phyloP scores from a whole-genome alignment of 139 green algal genomes.

The Coelastrella sp. region DNA sequence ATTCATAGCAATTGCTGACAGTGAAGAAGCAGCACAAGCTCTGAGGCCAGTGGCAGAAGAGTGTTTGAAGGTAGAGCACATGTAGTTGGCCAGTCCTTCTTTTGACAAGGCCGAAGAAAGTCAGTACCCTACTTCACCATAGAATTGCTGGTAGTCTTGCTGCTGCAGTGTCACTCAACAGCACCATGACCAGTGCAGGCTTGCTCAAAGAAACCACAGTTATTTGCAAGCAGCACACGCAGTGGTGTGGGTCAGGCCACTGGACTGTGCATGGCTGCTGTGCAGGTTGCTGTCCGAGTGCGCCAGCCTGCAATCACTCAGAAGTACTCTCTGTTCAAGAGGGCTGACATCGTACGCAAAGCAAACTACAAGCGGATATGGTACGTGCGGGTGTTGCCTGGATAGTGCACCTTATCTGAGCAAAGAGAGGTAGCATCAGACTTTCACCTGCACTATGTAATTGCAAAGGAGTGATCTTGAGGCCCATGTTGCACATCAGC shows the following conservation, averaged over 20 bases:
- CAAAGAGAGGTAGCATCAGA: too few relatives aligned
- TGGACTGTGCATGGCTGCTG: too few relatives aligned
- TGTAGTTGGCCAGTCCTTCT: background rate
- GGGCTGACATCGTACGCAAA: slow-evolving; percentile 27
- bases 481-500: too few relatives aligned
- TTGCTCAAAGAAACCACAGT: too few relatives aligned
- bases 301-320: background rate
- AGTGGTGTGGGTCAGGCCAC: too few relatives aligned
- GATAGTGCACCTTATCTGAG: background rate
- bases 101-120: background rate
- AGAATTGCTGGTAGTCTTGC: too few relatives aligned
- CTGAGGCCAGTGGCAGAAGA: slow-evolving; percentile 1
- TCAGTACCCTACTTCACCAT: too few relatives aligned
- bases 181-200: too few relatives aligned
- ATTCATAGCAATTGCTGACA: slow-evolving; percentile 32
- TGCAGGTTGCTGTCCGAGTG: background rate
- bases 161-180: too few relatives aligned
- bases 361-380: background rate
- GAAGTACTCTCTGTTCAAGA: slow-evolving; percentile 32
- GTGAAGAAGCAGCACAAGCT: slow-evolving; percentile 8
- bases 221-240: too few relatives aligned
- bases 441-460: too few relatives aligned
- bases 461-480: too few relatives aligned
- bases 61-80: background rate
- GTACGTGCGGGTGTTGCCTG: background rate